Percentiles rank a stretch among this genome's conserved stretches.
phyloP scores from a whole-genome alignment of 495 filamentous ascomycete genomes.

The Platismatia glauca region DNA sequence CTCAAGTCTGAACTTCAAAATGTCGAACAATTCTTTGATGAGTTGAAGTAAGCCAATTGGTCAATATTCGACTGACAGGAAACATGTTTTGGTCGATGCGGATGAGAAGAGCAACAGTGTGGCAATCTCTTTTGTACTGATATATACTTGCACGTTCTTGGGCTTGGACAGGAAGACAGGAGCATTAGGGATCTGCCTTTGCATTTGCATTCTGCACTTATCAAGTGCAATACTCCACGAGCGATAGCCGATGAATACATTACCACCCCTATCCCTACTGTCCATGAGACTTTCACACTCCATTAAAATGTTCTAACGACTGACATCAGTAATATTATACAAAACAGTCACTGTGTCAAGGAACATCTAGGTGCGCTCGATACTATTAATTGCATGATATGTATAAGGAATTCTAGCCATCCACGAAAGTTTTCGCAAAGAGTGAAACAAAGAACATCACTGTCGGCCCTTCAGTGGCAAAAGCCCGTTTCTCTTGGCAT shows the following conservation, averaged over 20 bases:
- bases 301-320: too few species aligned
- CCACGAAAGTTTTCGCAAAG: not conserved
- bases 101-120: slow-evolving; percentile 4
- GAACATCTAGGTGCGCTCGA: too few species aligned
- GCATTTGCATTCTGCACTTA: not conserved
- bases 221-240: not conserved
- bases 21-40: slow-evolving; percentile 34
- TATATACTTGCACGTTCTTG: not conserved
- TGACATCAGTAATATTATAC: not conserved
- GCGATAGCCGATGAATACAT: not conserved
- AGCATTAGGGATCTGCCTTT: slow-evolving; percentile 7
- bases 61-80: not conserved
- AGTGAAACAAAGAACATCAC: not conserved
- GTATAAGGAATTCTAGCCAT: not conserved
- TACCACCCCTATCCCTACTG: not conserved
- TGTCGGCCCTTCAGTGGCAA: too few species aligned
- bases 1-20: slow-evolving; percentile 32
- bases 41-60: slow-evolving; percentile 16
- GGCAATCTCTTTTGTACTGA: not conserved
- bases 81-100: not conserved
- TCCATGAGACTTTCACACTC: too few species aligned
- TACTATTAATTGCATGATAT: not conserved
- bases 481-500: not conserved
- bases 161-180: not conserved
- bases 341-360: not conserved